These are phyloP conservation scores for Sporothrix brasiliensis DNA, from an alignment of 2,329 filamentous ascomycete genomes.

Conservation along the genomic window DNA sequence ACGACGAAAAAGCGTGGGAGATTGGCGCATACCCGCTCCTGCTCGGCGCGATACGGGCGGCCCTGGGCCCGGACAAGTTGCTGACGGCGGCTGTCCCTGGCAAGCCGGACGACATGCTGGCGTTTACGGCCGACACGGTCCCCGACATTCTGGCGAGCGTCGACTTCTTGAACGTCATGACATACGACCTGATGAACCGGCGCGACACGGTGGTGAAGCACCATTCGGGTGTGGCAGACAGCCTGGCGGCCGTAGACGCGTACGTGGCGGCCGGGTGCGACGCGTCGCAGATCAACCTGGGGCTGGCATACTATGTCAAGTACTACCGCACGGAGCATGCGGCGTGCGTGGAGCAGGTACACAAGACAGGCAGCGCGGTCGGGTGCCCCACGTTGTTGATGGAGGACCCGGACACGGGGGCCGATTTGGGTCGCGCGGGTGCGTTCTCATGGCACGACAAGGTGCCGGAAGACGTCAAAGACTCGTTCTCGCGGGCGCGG, in stretches of 20 bases:
- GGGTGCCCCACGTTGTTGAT: conserved; percentile 63
- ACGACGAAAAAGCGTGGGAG: conserved; percentile 61
- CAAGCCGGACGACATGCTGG: conserved; percentile 64
- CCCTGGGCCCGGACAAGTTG: conserved; percentile 60
- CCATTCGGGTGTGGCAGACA: conserved; percentile 61
- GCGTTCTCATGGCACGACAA: conserved; percentile 63
- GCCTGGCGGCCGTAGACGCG: conserved; percentile 57
- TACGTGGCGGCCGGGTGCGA: conserved; percentile 62
- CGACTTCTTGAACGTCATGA: conserved; percentile 72
- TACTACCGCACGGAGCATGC: conserved; percentile 62
- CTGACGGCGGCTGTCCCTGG: conserved; percentile 70
- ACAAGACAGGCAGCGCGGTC: conserved; percentile 45
- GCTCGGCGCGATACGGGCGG: conserved; percentile 59
- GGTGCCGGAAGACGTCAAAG: conserved; percentile 55
- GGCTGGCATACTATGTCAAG: conserved; percentile 70
- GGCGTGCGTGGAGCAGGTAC: conserved; percentile 39
- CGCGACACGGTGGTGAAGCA: conserved; percentile 68
- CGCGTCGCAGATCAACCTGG: conserved; percentile 62
- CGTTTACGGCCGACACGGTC: conserved; percentile 60
- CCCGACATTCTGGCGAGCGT: conserved; percentile 62
- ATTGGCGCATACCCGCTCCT: conserved; percentile 65
- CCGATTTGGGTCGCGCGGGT: conserved; percentile 57
- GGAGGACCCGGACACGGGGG: conserved; percentile 62
- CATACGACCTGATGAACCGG: conserved; percentile 73
- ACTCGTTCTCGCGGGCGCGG: conserved; percentile 61